Conservation (phyloP, 164 flowering plant species). For the Liquidambar formosana region DNA sequence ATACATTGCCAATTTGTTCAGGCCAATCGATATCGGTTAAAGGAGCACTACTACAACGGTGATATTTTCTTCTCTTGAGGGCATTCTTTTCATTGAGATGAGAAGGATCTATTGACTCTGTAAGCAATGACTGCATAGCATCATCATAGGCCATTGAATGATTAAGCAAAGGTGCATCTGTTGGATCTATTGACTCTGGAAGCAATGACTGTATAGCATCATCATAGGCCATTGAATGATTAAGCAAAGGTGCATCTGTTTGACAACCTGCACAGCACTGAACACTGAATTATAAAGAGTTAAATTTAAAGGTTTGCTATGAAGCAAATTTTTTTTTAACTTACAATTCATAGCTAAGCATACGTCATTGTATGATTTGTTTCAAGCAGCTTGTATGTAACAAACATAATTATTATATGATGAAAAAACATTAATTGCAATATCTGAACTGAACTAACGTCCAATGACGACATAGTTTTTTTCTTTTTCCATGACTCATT, state of each 20-base stretch:
- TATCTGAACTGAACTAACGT: too few relatives aligned
- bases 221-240: slow-evolving; percentile 27
- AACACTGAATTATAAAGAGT: too few relatives aligned
- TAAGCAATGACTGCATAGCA: slow-evolving; percentile 38
- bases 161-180: background rate
- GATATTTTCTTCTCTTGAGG: slow-evolving; percentile 32
- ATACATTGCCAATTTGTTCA: slow-evolving; percentile 7
- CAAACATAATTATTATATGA: background rate
- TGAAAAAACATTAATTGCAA: too few relatives aligned
- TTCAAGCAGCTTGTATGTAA: background rate
- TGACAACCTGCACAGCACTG: too few relatives aligned
- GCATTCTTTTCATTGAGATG: slow-evolving; percentile 14
- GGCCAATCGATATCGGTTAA: slow-evolving; percentile 7
- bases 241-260: background rate
- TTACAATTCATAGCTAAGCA: too few relatives aligned
- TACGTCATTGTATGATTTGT: too few relatives aligned
- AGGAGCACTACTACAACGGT: slow-evolving; percentile 34
- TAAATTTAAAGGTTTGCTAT: too few relatives aligned
- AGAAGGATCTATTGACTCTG: slow-evolving; percentile 20
- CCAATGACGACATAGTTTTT: too few relatives aligned
- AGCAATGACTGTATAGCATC: slow-evolving; percentile 41
- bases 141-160: slow-evolving; percentile 30
- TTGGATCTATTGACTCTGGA: slow-evolving; percentile 19
- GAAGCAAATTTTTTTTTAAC: too few relatives aligned
- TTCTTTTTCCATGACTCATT: too few relatives aligned